Evolutionary conservation across 2,329 filamentous ascomycete species (phyloP), one percentile per base, ranked within the genome.

Genomic region (Ilyonectria destructans): DNA sequence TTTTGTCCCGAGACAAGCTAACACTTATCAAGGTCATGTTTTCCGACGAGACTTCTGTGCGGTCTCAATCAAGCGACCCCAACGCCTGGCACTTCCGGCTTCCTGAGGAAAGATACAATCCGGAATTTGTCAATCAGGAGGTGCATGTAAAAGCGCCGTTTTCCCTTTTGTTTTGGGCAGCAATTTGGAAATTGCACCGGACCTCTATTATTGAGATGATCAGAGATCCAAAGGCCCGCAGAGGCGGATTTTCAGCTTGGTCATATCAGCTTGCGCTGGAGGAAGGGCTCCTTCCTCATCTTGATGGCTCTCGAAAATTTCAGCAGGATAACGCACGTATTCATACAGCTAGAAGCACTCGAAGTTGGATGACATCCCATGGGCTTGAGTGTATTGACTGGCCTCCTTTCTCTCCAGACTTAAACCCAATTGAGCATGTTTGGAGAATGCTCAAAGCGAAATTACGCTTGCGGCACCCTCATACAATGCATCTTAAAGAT

Each of bases 261-360:
- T 48, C 37, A 40, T 59, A 59, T 15, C 13, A 40, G 2, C 17
- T 19, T 6, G 57, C 57, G 2, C 57, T 59, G 1, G 6, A 5
- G 9, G 40, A 59, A 19, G 43, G 57, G 10, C 57, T 59, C 17
- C 57, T 59, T 19, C 57, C 57, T 49, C 6, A 35, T 5, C 15
- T 48, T 19, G n/a, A 59, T 21, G 29, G 29, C 2, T 49, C n/a
- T 21, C 12, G 17, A 9, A 5, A n/a, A 49, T 59, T 59, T 37
- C 57, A 49, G 43, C 57, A 59, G 29, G 57, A 59, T 59, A 59
- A 59, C 33, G 57, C 57, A n/a, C 40, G 26, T 26, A 59, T 59
- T 48, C 43, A 59, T 19, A 48, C 26, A 5, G 1, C 57, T n/a
- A 59, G 31, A 17, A 19, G 6, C 17, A 31, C 57, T n/a, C 26